Evolutionary conservation across 768 basidiomycete species (phyloP).

Genomic region (Boletus bicolor): DNA sequence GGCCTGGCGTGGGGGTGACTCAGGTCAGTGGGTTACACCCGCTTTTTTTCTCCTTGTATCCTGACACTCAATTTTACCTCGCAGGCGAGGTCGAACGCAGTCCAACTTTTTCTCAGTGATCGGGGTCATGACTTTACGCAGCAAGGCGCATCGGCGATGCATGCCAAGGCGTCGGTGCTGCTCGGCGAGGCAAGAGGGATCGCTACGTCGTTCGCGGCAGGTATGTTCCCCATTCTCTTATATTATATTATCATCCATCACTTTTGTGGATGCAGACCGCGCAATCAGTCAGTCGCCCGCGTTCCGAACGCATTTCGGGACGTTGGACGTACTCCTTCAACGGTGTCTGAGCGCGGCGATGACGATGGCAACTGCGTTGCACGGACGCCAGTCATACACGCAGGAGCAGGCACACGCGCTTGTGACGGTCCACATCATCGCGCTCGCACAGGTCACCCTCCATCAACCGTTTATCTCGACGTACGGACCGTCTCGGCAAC

Average conservation of each 20-base stretch:
- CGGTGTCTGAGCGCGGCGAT: conserved; percentile 17
- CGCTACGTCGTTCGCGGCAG: conserved; percentile 24
- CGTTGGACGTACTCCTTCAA: conserved; percentile 46
- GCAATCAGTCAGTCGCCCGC: conserved; percentile 40
- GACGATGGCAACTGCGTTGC: background rate
- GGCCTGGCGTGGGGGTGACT: conserved; percentile 32
- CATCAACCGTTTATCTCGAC: conserved; percentile 20
- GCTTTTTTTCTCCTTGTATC: background rate
- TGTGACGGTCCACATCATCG: conserved; percentile 18
- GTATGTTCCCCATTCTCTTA: conserved; percentile 18
- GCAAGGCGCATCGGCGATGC: conserved; percentile 11
- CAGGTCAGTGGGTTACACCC: conserved; percentile 6
- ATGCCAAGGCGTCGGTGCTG: conserved; percentile 33
- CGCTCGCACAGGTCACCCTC: conserved; percentile 26
- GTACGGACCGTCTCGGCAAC: conserved; percentile 10
- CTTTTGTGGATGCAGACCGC: conserved; percentile 33
- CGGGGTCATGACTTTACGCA: conserved; percentile 8
- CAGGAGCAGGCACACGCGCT: conserved; percentile 4
- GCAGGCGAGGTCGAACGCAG: conserved; percentile 11
- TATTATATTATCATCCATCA: background rate
- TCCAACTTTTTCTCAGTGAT: conserved; percentile 18
- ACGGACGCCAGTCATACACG: background rate
- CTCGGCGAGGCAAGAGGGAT: conserved; percentile 34
- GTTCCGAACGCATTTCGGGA: conserved; percentile 43
- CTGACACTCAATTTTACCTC: background rate